Percentiles rank a stretch among this genome's conserved stretches.
Conservation (phyloP, 2,329 filamentous ascomycete genomes). For the Phialophora verrucosa region DNA sequence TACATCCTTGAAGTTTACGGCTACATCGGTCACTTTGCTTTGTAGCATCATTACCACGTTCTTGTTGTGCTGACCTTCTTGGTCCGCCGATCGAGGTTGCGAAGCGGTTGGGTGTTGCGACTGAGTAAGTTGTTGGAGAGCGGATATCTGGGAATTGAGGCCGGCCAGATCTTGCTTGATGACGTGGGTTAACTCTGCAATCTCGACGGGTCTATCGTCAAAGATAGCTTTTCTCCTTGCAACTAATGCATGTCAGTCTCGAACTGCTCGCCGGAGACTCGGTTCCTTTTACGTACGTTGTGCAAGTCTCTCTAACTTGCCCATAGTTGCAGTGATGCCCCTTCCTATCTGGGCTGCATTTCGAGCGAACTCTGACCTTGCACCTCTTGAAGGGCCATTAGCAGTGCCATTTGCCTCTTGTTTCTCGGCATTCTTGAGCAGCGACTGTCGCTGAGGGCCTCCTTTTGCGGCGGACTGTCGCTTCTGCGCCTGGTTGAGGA, state of each 20-base stretch:
- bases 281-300: constrained; percentile 64
- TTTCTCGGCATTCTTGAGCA: constrained; percentile 73
- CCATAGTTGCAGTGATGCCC: constrained; percentile 90
- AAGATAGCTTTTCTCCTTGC: constrained; percentile 97
- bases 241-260: constrained; percentile 56
- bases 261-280: background rate
- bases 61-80: constrained; percentile 97
- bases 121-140: constrained; percentile 76
- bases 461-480: constrained; percentile 77
- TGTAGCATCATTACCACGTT: constrained; percentile 62
- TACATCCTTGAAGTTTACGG: constrained; percentile 95
- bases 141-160: constrained; percentile 84
- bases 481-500: constrained; percentile 83
- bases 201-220: constrained; percentile 94
- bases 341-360: constrained; percentile 89
- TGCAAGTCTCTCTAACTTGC: constrained; percentile 89
- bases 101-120: constrained; percentile 71
- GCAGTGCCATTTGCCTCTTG: constrained; percentile 64
- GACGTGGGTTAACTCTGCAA: constrained; percentile 94
- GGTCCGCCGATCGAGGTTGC: constrained; percentile 58
- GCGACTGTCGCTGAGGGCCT: constrained; percentile 77
- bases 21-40: constrained; percentile 71
- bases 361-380: constrained; percentile 88
- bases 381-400: constrained; percentile 54
- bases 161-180: constrained; percentile 95